Percentiles rank a stretch among this genome's conserved stretches.
Evolutionary conservation across 345 rosid genomes (phyloP).

Genomic region (Sisymbrium altissimum): DNA sequence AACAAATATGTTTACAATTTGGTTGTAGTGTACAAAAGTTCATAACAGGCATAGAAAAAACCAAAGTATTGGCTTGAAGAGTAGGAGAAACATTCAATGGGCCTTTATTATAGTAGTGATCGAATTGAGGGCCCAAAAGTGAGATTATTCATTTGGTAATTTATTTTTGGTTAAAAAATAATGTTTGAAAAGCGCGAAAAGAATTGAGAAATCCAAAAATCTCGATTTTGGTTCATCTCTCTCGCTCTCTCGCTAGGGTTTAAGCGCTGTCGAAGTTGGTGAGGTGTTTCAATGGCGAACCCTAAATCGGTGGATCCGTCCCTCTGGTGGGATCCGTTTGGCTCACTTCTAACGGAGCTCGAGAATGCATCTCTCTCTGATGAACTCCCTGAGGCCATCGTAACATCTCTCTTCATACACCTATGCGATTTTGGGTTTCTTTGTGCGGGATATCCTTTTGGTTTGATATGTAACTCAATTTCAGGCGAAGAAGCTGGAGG

Average conservation of each 20-base stretch:
- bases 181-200: too few relatives aligned
- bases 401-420: slow-evolving; percentile 26
- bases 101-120: too few relatives aligned
- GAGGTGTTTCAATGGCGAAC: slow-evolving; percentile 44
- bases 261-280: slow-evolving; percentile 17
- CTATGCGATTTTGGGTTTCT: neutral
- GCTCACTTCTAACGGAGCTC: slow-evolving; percentile 58
- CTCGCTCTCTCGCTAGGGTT: slow-evolving; percentile 40
- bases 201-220: too few relatives aligned
- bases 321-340: slow-evolving; percentile 86
- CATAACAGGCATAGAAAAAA: too few relatives aligned
- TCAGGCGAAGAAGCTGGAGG: slow-evolving; percentile 65
- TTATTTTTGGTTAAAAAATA: too few relatives aligned
- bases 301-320: slow-evolving; percentile 56
- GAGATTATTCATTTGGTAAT: too few relatives aligned
- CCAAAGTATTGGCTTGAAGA: too few relatives aligned
- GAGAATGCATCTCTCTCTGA: slow-evolving; percentile 57
- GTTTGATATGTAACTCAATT: neutral
- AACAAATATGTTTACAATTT: too few relatives aligned
- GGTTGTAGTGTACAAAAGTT: too few relatives aligned
- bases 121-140: too few relatives aligned
- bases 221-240: neutral
- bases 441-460: neutral
- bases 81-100: too few relatives aligned
- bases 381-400: slow-evolving; percentile 53